These are phyloP conservation scores for Penicillium robsamsonii DNA, from an alignment of 495 filamentous ascomycete species.

Conservation along the genomic window DNA sequence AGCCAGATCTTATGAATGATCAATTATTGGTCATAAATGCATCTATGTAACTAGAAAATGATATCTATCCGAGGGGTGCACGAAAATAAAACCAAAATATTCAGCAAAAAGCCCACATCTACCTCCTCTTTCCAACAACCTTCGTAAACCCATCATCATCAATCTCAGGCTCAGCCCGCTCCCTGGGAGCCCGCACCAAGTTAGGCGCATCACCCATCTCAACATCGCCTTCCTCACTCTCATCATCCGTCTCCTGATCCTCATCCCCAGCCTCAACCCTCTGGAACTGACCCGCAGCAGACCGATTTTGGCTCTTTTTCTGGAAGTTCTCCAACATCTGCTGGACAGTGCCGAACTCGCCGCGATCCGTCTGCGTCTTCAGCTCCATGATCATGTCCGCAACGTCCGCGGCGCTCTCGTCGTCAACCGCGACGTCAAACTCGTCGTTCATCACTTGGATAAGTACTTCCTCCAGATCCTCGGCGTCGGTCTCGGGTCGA, in stretches of 20 bases:
- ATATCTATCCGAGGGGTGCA: slow-evolving; percentile 10
- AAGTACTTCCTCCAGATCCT: slow-evolving; percentile 78
- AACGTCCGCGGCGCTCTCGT: slow-evolving; percentile 74
- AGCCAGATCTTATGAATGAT: neutral
- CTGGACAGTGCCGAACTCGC: slow-evolving; percentile 67
- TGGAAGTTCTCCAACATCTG: slow-evolving; percentile 65
- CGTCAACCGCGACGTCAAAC: slow-evolving; percentile 87
- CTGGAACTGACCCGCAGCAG: slow-evolving; percentile 53
- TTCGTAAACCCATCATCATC: slow-evolving; percentile 96
- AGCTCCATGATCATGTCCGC: slow-evolving; percentile 69
- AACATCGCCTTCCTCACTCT: slow-evolving; percentile 60
- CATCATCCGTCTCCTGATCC: slow-evolving; percentile 55
- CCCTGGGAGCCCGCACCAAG: slow-evolving; percentile 55
- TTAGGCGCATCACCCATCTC: slow-evolving; percentile 75
- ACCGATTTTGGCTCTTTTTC: slow-evolving; percentile 51
- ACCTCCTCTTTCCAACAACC: slow-evolving; percentile 66
- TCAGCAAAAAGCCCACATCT: slow-evolving; percentile 14
- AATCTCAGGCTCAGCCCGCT: slow-evolving; percentile 70
- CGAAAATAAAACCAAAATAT: slow-evolving; percentile 1
- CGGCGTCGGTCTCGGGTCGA: slow-evolving; percentile 71
- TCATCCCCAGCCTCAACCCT: slow-evolving; percentile 52
- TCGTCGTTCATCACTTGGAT: slow-evolving; percentile 92
- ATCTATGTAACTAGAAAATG: slow-evolving; percentile 9
- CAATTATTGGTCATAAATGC: slow-evolving; percentile 2
- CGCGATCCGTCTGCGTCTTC: slow-evolving; percentile 56